These are phyloP conservation scores for Pseudevernia furfuracea DNA, from an alignment of 495 filamentous ascomycete genomes.

Conservation along the genomic window DNA sequence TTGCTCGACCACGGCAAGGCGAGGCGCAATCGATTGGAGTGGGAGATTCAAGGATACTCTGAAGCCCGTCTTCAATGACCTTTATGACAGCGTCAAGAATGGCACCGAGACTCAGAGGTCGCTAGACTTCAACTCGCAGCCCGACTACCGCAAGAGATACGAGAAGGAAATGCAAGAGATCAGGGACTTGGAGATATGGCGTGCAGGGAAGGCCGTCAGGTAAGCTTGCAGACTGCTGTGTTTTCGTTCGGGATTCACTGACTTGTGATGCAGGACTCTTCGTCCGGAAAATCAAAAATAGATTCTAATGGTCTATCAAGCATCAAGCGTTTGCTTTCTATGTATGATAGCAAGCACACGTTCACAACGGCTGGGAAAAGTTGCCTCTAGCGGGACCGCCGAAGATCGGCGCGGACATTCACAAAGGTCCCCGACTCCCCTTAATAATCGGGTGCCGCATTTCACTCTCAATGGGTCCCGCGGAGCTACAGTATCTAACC, in stretches of 20 bases:
- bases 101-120: conserved; percentile 89
- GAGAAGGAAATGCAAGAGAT: conserved; percentile 97
- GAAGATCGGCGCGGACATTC: conserved; percentile 12
- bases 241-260: conserved; percentile 23
- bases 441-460: too few relatives aligned
- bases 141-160: conserved; percentile 91
- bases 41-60: conserved; percentile 86
- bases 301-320: conserved; percentile 20
- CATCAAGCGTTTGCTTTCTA: conserved; percentile 2
- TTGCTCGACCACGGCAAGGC: conserved; percentile 96
- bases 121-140: conserved; percentile 89
- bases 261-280: conserved; percentile 50
- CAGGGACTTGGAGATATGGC: conserved; percentile 95
- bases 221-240: conserved; percentile 33
- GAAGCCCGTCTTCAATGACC: conserved; percentile 95
- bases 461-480: too few relatives aligned
- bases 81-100: conserved; percentile 83
- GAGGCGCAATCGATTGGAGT: conserved; percentile 98
- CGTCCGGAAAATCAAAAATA: conserved; percentile 91
- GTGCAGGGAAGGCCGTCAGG: conserved; percentile 93
- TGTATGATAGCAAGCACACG: conserved; percentile 12
- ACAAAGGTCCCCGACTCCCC: too few relatives aligned
- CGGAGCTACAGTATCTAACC: too few relatives aligned
- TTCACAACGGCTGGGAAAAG: conserved; percentile 6
- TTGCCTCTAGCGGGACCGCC: conserved; percentile 6